phyloP scores from a whole-genome alignment of 2,329 filamentous ascomycete genomes.

The Calonectria pauciramosa region DNA sequence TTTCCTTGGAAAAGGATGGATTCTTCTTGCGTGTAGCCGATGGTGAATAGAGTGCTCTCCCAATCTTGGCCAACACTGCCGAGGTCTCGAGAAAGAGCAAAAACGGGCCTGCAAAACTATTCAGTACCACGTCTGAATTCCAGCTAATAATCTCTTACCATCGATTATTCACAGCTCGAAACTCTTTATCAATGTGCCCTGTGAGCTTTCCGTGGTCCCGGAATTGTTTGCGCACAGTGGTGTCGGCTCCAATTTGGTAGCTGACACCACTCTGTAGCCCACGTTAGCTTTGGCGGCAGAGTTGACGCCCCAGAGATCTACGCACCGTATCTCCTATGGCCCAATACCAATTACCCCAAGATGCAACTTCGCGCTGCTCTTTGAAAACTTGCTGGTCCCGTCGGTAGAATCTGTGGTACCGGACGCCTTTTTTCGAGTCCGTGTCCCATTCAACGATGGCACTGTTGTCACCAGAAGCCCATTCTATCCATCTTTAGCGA shows the following conservation, averaged over 20 bases:
- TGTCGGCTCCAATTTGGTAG: conserved; percentile 80
- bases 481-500: conserved; percentile 66
- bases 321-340: conserved; percentile 58
- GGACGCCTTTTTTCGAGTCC: conserved; percentile 62
- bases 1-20: conserved; percentile 82
- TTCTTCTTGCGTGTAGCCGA: conserved; percentile 82
- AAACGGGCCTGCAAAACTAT: conserved; percentile 70
- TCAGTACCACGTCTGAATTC: neutral
- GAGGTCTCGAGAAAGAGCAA: conserved; percentile 79
- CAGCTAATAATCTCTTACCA: conserved; percentile 50
- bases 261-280: conserved; percentile 58
- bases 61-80: conserved; percentile 55
- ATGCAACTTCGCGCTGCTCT: conserved; percentile 78
- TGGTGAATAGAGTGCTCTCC: conserved; percentile 74
- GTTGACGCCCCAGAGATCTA: conserved; percentile 46
- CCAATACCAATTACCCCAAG: conserved; percentile 88
- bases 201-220: conserved; percentile 71
- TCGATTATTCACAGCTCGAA: conserved; percentile 57
- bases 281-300: neutral
- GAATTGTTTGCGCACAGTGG: conserved; percentile 76
- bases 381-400: conserved; percentile 74
- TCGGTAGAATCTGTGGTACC: conserved; percentile 75
- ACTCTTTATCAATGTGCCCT: conserved; percentile 75
- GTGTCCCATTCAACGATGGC: conserved; percentile 74
- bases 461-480: conserved; percentile 73